Conservation (phyloP, 2,329 filamentous ascomycete species). For the Cryphonectria parasitica region DNA sequence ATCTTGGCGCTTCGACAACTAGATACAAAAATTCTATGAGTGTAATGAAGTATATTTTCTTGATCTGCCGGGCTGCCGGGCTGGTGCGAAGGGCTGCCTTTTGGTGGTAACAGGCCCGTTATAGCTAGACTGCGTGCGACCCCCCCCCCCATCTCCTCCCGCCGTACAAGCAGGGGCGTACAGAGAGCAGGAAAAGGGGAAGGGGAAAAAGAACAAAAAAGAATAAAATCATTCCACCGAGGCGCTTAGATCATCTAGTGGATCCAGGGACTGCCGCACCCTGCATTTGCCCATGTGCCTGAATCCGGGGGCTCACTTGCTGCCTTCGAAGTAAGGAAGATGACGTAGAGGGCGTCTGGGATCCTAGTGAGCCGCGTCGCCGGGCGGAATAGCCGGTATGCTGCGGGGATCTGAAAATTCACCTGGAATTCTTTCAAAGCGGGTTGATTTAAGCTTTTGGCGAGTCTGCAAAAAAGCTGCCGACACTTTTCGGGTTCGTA, state of each 20-base stretch:
- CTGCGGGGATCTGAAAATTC: not conserved
- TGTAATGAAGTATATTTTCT: not conserved
- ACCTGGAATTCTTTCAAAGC: not conserved
- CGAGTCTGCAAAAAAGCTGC: not conserved
- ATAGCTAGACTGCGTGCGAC: not conserved
- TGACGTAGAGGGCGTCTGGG: conserved; percentile 18
- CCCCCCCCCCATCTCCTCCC: too few relatives aligned
- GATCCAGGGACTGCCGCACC: conserved; percentile 9
- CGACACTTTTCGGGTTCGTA: conserved; percentile 4
- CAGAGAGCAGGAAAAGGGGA: too few relatives aligned
- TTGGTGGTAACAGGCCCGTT: not conserved
- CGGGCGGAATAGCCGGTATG: conserved; percentile 3
- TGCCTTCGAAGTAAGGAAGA: not conserved
- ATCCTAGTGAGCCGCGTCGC: conserved; percentile 1
- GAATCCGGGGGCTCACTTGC: conserved; percentile 14
- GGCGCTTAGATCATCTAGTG: not conserved
- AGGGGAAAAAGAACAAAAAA: too few relatives aligned
- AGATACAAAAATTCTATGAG: not conserved
- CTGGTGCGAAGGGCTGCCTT: not conserved
- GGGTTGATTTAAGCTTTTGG: not conserved
- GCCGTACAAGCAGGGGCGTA: too few relatives aligned
- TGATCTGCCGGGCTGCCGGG: not conserved
- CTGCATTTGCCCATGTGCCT: conserved; percentile 17
- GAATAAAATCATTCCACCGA: conserved; percentile 2
- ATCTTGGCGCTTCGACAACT: not conserved